Base-by-base conservation (phyloP, 345 rosid species). In the Brassica rapa region DNA sequence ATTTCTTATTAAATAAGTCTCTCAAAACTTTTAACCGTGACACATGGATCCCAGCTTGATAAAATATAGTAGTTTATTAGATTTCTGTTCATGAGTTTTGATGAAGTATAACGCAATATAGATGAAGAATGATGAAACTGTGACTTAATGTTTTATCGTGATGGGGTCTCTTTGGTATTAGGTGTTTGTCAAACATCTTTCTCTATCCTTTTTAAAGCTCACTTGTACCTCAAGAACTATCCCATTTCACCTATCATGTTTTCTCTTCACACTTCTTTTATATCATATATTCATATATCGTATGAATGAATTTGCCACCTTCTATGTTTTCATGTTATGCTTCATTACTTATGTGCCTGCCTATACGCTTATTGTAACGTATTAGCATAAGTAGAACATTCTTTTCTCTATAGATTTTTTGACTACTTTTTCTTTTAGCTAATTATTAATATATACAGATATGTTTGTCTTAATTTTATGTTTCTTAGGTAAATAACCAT, bases 171-270 rank as follows among this genome's bases (percentile, higher is more conserved):
- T 68, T 89, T 81, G 98, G 86, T 89, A 82, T 71, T 71, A 62
- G 75, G 91, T 91, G 94, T 51, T 79, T 89, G 64, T 89, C 90
- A 73, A 75, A 71, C 78, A 81, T 78, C 70, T 84, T 62, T 72
- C 73, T 49, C 72, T 81, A 12, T 67, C 35, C 35, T 35, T 68
- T 67, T 46, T 60, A 7, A 55, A 74, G 39, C 61, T 80, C 82
- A 62, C 82, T 74, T 80, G 30, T 74, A 66, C 23, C 84, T 82
- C 76, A 82, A 62, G 84, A 83, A 87, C 87, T 91, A 82, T 84
- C 85, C 86, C 85, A 80, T 76, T 84, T 82, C 77, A 88, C 91
- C 90, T 83, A 84, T 86, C 88, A 72, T 70, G 78, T 76, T 82
- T 85, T 77, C 81, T 68, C 80, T 59, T 74, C 81, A 86, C 89